Evolutionary conservation across 768 basidiomycete genomes (phyloP), one percentile per base, ranked within the genome.

Genomic region (Boletus rubropictus): DNA sequence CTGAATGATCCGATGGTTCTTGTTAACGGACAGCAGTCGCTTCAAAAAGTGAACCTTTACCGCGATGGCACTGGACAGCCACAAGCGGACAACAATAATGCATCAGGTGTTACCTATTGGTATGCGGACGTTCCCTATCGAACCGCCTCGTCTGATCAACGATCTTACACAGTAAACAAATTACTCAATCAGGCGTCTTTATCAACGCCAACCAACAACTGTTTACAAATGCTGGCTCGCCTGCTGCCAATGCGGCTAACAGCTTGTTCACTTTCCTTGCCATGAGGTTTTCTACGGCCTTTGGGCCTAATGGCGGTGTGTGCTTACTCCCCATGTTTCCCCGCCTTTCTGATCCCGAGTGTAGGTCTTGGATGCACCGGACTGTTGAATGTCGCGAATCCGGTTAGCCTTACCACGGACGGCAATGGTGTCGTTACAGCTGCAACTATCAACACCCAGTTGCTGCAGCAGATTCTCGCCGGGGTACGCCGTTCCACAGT

Each of bases 191-290:
- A 3, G 61, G 61, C 5, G 48, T 62, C 17, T 64, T 62, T 21
- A 56, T 61, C 27, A 59, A 51, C 25, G 5, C 42, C 7, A 64
- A 64, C 29, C 49, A 64, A 33, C 42, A 50, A 6, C 2, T 50
- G 10, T 62, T 62, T 31, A 27, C 50, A n/a, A 48, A 51, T 33
- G 25, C 38, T 12, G 38, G 34, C 21, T 64, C 62, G 6, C 61
- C 61, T 10, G 62, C 61, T 18, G 8, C 62, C 5, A 5, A 33
- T 22, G 10, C 11, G 48, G 61, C 59, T 7, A 62, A 49, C 10
- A 62, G 56, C 25, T 29, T 62, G 38, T 62, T 64, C 39, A 62
- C 62, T 11, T 62, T 62, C 48, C 52, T 62, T n/a, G 56, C 62
- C 12, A 58, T 61, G 61, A 58, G 61, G 38, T 64, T 61, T 35